Evolutionary conservation across 2,329 filamentous ascomycete species (phyloP).

Genomic region (Aspergillus tubingensis): DNA sequence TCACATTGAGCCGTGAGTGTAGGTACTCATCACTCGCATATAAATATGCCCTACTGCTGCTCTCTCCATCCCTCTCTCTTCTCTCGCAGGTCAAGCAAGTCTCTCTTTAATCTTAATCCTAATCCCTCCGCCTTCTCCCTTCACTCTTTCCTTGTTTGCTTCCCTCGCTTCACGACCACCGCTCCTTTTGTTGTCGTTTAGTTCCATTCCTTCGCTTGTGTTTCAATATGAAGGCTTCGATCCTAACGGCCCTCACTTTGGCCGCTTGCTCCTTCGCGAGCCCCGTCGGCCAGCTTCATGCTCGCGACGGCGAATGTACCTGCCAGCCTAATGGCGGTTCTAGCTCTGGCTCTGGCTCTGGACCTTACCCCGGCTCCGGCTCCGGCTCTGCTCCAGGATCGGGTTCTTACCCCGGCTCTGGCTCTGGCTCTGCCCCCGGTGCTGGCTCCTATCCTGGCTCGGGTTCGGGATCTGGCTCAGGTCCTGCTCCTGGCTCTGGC

Average conservation of each 20-base stretch:
- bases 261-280: conserved; percentile 19
- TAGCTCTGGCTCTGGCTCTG: not conserved
- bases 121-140: conserved; percentile 1
- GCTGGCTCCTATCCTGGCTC: not conserved
- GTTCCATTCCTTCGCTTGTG: conserved; percentile 8
- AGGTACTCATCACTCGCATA: not conserved
- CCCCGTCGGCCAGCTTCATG: conserved; percentile 14
- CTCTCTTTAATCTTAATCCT: not conserved
- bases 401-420: not conserved
- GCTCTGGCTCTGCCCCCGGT: not conserved
- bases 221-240: conserved; percentile 22
- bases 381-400: not conserved
- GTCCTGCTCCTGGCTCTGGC: not conserved
- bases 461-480: not conserved
- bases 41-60: conserved; percentile 7
- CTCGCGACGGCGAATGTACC: conserved; percentile 13
- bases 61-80: not conserved
- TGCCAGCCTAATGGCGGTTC: conserved; percentile 9
- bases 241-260: conserved; percentile 20
- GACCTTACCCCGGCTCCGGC: not conserved
- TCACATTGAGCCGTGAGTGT: not conserved
- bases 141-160: not conserved
- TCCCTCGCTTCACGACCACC: conserved; percentile 14
- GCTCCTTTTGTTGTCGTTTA: conserved; percentile 7
- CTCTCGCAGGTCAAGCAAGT: not conserved